These are phyloP conservation scores for Citrus mangshanensis DNA, from an alignment of 345 rosid genomes.

Conservation along the genomic window DNA sequence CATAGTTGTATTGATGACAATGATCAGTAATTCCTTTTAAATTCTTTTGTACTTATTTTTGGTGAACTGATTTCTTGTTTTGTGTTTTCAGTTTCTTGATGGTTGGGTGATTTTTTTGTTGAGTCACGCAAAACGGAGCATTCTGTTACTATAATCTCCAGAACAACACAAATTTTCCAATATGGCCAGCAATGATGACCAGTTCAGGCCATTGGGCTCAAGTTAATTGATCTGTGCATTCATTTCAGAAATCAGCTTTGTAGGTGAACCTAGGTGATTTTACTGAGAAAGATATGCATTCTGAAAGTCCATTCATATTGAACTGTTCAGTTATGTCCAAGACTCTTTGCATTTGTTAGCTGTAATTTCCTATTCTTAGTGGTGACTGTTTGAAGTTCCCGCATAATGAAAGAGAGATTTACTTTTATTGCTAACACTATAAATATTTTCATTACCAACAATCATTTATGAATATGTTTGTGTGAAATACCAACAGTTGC, in stretches of 20 bases:
- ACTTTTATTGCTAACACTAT: no score
- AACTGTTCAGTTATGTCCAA: background rate
- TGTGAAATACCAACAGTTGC: no score
- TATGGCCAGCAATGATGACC: constrained; percentile 11
- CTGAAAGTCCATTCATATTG: background rate
- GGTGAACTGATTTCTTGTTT: background rate
- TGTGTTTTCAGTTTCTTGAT: constrained; percentile 45
- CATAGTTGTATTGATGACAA: background rate
- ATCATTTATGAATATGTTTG: no score
- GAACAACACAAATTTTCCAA: background rate
- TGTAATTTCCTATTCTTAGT: background rate
- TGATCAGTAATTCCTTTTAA: background rate
- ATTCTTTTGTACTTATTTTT: background rate
- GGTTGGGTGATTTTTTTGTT: constrained; percentile 63
- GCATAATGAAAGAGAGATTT: background rate
- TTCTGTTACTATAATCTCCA: no score
- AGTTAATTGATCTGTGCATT: background rate
- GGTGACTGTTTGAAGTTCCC: background rate
- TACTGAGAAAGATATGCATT: background rate
- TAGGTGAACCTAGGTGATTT: background rate
- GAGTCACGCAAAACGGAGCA: constrained; percentile 51
- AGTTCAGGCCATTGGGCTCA: background rate
- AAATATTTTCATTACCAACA: no score
- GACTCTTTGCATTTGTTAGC: background rate
- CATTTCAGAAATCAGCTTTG: background rate